Base-by-base conservation (phyloP, 2,329 filamentous ascomycete species). In the Westerdykella sp. region DNA sequence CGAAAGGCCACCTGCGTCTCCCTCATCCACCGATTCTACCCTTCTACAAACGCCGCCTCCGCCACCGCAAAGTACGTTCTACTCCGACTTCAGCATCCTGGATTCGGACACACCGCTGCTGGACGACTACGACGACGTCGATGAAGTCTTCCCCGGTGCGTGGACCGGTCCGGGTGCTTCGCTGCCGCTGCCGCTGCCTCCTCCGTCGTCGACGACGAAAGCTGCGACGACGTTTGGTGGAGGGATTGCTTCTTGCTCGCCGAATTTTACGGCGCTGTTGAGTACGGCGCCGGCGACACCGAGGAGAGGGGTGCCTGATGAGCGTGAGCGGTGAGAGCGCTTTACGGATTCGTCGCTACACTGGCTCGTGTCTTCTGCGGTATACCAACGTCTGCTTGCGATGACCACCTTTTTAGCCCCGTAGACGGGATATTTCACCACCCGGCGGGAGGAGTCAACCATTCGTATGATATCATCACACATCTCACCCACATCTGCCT, bases 71-170 rank as follows among this genome's bases (percentile, higher is more conserved):
- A 51, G 46, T n/a, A 41, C 34, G 11, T 31, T 51, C 4, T 57
- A 57, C 31, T 46, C 49, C 16, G 52, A 60, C 31, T 54, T 57
- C 34, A 54, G 40, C 36, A 39, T 53, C 13, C 35, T 62, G 15
- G 54, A 56, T 35, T 52, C 53, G 10, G 45, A 37, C 5, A 51
- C 59, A 30, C 48, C 55, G 13, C 53, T 59, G 4, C 42, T 60
- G 11, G 55, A 49, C 3, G 56, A 54, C 42, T 60, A 56, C 41
- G 55, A 57, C n/a, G 49, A 52, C 22, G 44, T 58, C 25, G 54
- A 62, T 13, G 51, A 57, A 6, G 57, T 47, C 3, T 45, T 49
- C 11, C 41, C 57, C 16, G 37, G 53, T 2, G 36, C 53, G 16
- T 62, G 60, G 60, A 54, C 55, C 7, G 49, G 40, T 21, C 40